Percentiles rank a stretch among this genome's conserved stretches.
These are phyloP conservation scores for Paraphoma chrysanthemicola DNA, from an alignment of 2,329 filamentous ascomycete genomes.

Conservation along the genomic window DNA sequence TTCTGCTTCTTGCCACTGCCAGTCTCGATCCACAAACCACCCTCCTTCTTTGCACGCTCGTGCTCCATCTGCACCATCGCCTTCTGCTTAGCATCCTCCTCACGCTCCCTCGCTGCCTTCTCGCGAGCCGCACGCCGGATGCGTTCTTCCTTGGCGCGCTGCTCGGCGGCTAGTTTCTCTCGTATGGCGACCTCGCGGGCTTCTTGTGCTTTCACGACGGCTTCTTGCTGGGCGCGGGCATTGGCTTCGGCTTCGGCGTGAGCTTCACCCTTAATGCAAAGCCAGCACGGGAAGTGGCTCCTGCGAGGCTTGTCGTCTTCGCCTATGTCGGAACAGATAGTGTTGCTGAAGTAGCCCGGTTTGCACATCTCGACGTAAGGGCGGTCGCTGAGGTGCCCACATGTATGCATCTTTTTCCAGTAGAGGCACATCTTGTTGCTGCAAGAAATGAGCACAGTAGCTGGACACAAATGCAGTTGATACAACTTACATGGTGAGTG, in stretches of 20 bases:
- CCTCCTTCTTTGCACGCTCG: constrained; percentile 23
- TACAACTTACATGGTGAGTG: neutral
- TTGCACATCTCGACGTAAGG: constrained; percentile 34
- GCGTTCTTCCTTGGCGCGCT: constrained; percentile 24
- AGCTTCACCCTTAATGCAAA: constrained; percentile 25
- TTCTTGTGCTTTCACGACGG: constrained; percentile 11
- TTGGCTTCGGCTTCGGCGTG: constrained; percentile 15
- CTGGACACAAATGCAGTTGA: neutral
- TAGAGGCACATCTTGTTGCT: constrained; percentile 29
- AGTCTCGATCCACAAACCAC: constrained; percentile 29
- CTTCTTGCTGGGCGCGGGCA: constrained; percentile 3
- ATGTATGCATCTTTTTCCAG: constrained; percentile 34
- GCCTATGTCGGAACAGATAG: constrained; percentile 23
- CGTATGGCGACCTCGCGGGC: constrained; percentile 14
- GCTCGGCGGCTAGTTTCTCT: constrained; percentile 14
- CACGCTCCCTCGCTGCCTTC: constrained; percentile 28
- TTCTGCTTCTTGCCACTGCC: constrained; percentile 21
- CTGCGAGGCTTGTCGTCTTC: constrained; percentile 13
- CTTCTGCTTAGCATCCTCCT: constrained; percentile 16
- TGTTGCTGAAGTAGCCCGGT: constrained; percentile 25
- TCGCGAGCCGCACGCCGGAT: constrained; percentile 29
- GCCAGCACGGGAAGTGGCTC: constrained; percentile 32
- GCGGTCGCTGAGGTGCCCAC: constrained; percentile 23
- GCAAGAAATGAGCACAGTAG: neutral
- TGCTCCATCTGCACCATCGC: constrained; percentile 21